These are phyloP conservation scores for Kurtzmaniella quercitrusa DNA, from an alignment of 1,139 yeast genomes.

Conservation along the genomic window DNA sequence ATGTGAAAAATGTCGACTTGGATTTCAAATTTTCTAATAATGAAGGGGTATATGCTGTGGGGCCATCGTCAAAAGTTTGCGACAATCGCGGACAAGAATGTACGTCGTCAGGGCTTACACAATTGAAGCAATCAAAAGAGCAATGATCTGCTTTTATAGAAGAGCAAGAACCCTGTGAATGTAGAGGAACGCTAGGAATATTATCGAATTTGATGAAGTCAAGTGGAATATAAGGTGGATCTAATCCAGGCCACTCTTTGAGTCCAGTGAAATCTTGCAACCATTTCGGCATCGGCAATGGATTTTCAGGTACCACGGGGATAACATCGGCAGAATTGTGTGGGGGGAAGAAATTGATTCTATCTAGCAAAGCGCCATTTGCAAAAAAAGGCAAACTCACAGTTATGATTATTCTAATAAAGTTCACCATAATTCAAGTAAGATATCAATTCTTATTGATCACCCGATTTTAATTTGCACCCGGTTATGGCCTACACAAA, in stretches of 20 bases:
- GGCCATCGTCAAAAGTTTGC: conserved; percentile 96
- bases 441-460: no score
- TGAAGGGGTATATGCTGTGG: conserved; percentile 64
- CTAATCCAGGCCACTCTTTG: conserved; percentile 74
- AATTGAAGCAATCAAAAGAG: conserved; percentile 82
- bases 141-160: conserved; percentile 43
- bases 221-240: conserved; percentile 84
- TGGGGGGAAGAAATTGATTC: background rate
- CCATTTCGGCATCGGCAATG: conserved; percentile 73
- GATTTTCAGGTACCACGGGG: background rate
- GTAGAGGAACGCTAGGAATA: conserved; percentile 41
- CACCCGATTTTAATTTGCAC: no score
- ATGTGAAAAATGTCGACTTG: conserved; percentile 75
- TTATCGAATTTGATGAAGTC: conserved; percentile 58
- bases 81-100: conserved; percentile 68
- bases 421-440: no score
- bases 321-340: background rate
- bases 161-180: conserved; percentile 61
- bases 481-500: no score
- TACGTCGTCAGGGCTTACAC: conserved; percentile 76
- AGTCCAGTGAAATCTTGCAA: conserved; percentile 69
- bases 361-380: background rate
- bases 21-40: conserved; percentile 50
- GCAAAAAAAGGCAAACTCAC: background rate
- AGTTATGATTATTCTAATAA: no score